Evolutionary conservation across 306 rosid species (phyloP), one percentile per base, ranked within the genome.

Genomic region (Fragaria iinumae): DNA sequence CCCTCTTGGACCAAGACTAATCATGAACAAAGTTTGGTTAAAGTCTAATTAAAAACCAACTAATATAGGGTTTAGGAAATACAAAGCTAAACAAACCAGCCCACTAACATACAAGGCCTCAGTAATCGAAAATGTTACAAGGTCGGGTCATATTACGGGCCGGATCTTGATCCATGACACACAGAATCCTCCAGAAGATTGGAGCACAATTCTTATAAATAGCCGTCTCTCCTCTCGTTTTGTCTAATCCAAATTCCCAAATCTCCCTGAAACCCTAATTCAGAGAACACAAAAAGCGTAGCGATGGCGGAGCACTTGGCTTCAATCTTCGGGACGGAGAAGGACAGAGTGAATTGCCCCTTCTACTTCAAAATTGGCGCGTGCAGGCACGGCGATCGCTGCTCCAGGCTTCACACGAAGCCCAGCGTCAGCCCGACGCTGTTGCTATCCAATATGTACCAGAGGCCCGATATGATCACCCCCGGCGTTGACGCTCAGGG

Each of bases 361-460:
- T 91, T 91, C 84, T 91, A 89, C 82, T 91, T 89, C 84, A 91
- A 91, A 80, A 89, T 91, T 67, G 96, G 96, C 12, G 96, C 96
- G 8, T 91, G 96, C 48, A 82, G 96, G 21, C 96, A 91, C 6
- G 93, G 93, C 0, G 96, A 91, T 27, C 85, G 93, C 23, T 91
- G 93, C 64, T 87, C 93, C 0, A 78, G 93, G 50, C 88, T 91
- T 5, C 96, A 91, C 75, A 87, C 96, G 0, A 91, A 91, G 70
- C 96, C 96, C 27, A 84, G 91, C 65, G 81, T 91, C 29, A 91
- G 96, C 83, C 91, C 93, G 0, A 91, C 96, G 0, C 72, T 91
- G 4, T 47, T 91, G 48, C 91, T 91, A 21, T 87, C 93, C 2
- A 89, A 91, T 25, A 91, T 91, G 96, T 91, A 91, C 60, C 96